Conservation (phyloP, 1,139 yeast species). For the Zygoascus sp. region DNA sequence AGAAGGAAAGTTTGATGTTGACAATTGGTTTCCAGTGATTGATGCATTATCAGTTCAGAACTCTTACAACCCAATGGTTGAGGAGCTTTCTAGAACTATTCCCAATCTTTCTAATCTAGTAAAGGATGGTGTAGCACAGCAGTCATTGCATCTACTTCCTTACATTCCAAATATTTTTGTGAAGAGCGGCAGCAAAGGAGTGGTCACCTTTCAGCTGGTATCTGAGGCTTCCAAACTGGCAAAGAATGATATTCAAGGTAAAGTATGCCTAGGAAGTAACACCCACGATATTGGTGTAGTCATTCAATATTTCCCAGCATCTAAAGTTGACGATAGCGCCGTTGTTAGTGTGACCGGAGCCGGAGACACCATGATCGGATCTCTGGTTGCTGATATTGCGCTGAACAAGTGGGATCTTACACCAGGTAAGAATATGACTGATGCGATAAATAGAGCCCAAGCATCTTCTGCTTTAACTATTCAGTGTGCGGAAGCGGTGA, state of each 20-base stretch:
- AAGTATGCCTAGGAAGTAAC: conserved; percentile 12
- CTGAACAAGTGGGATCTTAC: conserved; percentile 16
- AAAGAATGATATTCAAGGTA: conserved; percentile 9
- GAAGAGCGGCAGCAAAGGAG: conserved; percentile 66
- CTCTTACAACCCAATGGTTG: conserved; percentile 42
- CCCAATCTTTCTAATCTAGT: conserved; percentile 32
- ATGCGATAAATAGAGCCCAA: conserved; percentile 46
- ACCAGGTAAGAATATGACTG: conserved; percentile 29
- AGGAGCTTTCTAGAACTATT: conserved; percentile 30
- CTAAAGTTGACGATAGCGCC: conserved; percentile 26
- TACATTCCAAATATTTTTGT: conserved; percentile 63
- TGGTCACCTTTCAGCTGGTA: conserved; percentile 45
- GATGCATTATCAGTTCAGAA: conserved; percentile 57
- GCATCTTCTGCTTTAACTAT: conserved; percentile 51
- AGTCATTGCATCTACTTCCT: conserved; percentile 66
- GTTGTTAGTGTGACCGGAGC: conserved; percentile 60
- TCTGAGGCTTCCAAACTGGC: conserved; percentile 22
- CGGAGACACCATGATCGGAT: conserved; percentile 63
- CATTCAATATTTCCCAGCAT: conserved; percentile 56
- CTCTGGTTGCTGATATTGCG: conserved; percentile 39
- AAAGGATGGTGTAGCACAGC: conserved; percentile 57
- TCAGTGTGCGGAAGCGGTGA: conserved; percentile 35
- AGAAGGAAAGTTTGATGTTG: conserved; percentile 54
- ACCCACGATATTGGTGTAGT: conserved; percentile 44
- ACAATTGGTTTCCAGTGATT: conserved; percentile 69